Evolutionary conservation across 2,329 filamentous ascomycete genomes (phyloP), one percentile per base, ranked within the genome.

Genomic region (Metarhizium album): DNA sequence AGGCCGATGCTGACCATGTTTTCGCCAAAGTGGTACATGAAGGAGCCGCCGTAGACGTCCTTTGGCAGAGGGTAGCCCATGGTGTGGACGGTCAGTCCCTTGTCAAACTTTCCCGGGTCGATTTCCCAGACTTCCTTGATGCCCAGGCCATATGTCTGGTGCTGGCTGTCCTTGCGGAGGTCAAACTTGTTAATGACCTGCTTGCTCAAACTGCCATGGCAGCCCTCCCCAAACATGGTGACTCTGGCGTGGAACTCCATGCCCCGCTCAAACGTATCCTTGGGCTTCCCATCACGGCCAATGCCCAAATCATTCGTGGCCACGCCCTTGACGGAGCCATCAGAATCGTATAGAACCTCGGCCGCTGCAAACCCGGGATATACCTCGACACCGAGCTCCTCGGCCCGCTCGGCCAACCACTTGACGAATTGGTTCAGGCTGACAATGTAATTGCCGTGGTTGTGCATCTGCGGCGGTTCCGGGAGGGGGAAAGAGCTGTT

Each of bases 21-120:
- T 60, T 98, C 91, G 37, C 90, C 93, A 68, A 97, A 98, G 69
- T 98, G 93, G 64, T 98, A 98, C 87, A 98, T 90, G 84, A 90
- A 98, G n/a, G 87, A 90, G 57, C 93, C 93, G 58, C 93, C 93
- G 65, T 98, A 98, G 8, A 90, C 93, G 64, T 97, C 86, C 59
- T 77, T 81, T 16, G 89, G 81, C 43, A 98, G 71, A 20, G 93
- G 93, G 63, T 95, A 97, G 20, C 93, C 93, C 83, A 98, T 82
- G 4, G 89, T 87, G 72, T 98, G 93, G 3, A 84, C 80, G 45
- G 97, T 80, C 58, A 91, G 75, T 49, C 93, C 93, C 63, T 86
- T 86, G 54, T 85, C 77, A 70, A 96, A 97, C 70, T 95, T 97
- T 60, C 87, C 89, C 0, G 93, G 90, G 60, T 90, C 81, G 31